Percentiles rank a stretch among this genome's conserved stretches.
phyloP scores from a whole-genome alignment of 2,329 filamentous ascomycete genomes.

The Calonectria pauciramosa region DNA sequence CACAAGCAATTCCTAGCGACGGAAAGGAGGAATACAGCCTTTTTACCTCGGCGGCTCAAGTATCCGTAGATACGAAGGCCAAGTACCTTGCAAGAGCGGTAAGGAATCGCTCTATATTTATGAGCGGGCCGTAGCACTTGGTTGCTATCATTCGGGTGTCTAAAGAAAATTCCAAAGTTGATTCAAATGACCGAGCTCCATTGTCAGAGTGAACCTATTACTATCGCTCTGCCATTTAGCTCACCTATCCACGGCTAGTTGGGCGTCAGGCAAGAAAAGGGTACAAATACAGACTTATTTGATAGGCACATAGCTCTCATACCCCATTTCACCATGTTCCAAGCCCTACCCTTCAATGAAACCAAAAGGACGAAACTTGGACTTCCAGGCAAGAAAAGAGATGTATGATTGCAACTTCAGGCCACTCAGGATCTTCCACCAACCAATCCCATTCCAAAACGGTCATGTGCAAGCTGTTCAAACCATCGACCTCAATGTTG shows the following conservation, averaged over 20 bases:
- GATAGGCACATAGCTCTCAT: background rate
- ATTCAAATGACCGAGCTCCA: background rate
- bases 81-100: background rate
- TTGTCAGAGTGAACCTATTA: background rate
- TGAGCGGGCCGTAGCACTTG: background rate
- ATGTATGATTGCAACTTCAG: background rate
- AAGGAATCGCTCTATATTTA: background rate
- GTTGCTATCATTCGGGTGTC: background rate
- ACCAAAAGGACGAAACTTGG: background rate
- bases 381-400: background rate
- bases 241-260: background rate
- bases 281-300: background rate
- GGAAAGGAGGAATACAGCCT: too few species aligned
- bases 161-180: background rate
- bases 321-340: background rate
- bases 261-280: background rate
- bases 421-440: background rate
- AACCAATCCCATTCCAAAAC: background rate
- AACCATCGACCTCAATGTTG: background rate
- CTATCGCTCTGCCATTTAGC: too few species aligned
- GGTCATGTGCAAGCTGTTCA: too few species aligned
- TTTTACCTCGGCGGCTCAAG: background rate
- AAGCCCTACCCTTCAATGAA: background rate
- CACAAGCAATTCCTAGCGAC: background rate
- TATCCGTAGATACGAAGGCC: background rate